phyloP scores from a whole-genome alignment of 2,329 filamentous ascomycete genomes.

The Teratosphaeria viscida region DNA sequence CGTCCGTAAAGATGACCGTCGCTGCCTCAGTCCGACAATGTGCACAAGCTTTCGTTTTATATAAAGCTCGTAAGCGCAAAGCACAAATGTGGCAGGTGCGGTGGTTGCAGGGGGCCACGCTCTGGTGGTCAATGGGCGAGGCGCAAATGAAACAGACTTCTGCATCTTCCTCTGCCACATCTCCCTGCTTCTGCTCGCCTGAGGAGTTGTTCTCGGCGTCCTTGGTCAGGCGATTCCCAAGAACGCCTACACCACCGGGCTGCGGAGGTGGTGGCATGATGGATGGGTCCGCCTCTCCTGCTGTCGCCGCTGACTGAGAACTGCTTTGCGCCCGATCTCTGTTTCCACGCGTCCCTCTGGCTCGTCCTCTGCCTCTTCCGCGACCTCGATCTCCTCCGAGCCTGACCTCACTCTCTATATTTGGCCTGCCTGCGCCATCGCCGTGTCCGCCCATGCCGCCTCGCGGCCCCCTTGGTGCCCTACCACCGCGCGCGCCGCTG shows the following conservation, averaged over 20 bases:
- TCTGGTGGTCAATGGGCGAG: slow-evolving; percentile 75
- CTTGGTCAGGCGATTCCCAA: slow-evolving; percentile 39
- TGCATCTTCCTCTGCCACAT: slow-evolving; percentile 28
- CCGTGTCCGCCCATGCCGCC: background rate
- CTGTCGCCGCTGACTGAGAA: slow-evolving; percentile 1
- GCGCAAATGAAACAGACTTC: slow-evolving; percentile 98
- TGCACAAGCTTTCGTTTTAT: slow-evolving; percentile 94
- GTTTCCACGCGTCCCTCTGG: slow-evolving; percentile 8
- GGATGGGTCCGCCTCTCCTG: slow-evolving; percentile 9
- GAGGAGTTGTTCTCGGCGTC: slow-evolving; percentile 31
- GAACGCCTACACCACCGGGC: slow-evolving; percentile 28
- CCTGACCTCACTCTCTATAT: slow-evolving; percentile 1
- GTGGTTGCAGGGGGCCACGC: slow-evolving; percentile 90
- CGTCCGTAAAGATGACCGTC: slow-evolving; percentile 87
- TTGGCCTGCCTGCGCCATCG: background rate
- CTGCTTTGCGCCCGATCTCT: slow-evolving; percentile 6
- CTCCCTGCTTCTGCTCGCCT: slow-evolving; percentile 17
- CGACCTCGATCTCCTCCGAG: slow-evolving; percentile 1
- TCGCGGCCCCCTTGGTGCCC: background rate
- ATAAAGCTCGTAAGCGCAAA: slow-evolving; percentile 79
- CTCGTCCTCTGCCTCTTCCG: slow-evolving; percentile 14
- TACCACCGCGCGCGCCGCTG: slow-evolving; percentile 1
- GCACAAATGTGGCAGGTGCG: slow-evolving; percentile 94
- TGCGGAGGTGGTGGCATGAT: slow-evolving; percentile 28
- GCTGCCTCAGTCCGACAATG: slow-evolving; percentile 75